These are phyloP conservation scores for Tetradesmus lagerheimii DNA, from an alignment of 139 green algal species.

Conservation along the genomic window DNA sequence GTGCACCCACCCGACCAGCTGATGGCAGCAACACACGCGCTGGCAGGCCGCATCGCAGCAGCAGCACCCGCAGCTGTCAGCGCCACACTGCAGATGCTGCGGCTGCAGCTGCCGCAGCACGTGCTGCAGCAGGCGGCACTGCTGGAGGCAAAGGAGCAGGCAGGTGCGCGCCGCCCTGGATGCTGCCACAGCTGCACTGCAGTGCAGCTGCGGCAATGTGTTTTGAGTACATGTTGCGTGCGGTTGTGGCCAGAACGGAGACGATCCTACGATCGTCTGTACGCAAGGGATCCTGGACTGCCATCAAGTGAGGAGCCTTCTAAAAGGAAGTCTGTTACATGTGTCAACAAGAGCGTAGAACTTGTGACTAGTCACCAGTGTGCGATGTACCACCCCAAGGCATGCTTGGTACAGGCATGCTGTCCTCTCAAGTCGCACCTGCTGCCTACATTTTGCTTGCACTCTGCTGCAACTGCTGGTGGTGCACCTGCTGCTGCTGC, in stretches of 20 bases:
- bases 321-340: too few species aligned
- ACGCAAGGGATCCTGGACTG: too few species aligned
- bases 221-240: too few species aligned
- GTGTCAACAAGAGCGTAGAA: too few species aligned
- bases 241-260: too few species aligned
- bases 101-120: background rate
- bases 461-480: background rate
- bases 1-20: constrained; percentile 39
- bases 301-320: too few species aligned
- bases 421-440: too few species aligned
- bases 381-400: too few species aligned
- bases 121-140: constrained; percentile 18
- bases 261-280: too few species aligned
- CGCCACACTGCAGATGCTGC: constrained; percentile 35
- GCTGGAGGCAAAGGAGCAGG: constrained; percentile 23
- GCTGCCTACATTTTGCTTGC: background rate
- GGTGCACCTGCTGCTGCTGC: background rate
- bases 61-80: constrained; percentile 31
- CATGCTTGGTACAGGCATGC: too few species aligned
- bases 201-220: too few species aligned
- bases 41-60: constrained; percentile 36
- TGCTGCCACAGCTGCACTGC: background rate
- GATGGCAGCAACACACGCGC: constrained; percentile 22
- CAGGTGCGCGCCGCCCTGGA: background rate
- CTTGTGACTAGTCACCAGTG: too few species aligned